These are phyloP conservation scores for Puccinia hordei DNA, from an alignment of 1,284 basidiomycete species.

Conservation along the genomic window DNA sequence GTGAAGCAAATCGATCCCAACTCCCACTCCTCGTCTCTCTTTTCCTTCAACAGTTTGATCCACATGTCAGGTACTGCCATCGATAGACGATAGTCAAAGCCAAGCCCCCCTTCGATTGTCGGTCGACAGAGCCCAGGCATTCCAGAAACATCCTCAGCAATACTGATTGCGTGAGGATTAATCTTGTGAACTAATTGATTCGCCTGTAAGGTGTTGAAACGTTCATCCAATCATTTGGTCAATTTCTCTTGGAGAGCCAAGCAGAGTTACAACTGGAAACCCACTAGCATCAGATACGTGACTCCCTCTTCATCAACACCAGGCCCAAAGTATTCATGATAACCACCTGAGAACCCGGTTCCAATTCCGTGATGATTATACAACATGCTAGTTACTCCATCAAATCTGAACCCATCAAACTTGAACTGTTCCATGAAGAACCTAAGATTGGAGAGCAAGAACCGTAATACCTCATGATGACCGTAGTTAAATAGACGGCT, in stretches of 20 bases:
- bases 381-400: slow-evolving; percentile 99
- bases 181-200: slow-evolving; percentile 84
- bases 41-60: slow-evolving; percentile 98
- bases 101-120: slow-evolving; percentile 79
- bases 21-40: slow-evolving; percentile 82
- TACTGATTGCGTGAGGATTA: slow-evolving; percentile 79
- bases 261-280: slow-evolving; percentile 58
- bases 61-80: slow-evolving; percentile 99
- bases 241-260: neutral
- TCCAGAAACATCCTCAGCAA: slow-evolving; percentile 96
- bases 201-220: slow-evolving; percentile 66
- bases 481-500: slow-evolving; percentile 93
- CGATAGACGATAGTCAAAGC: slow-evolving; percentile 94
- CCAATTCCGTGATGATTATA: slow-evolving; percentile 97
- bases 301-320: slow-evolving; percentile 83
- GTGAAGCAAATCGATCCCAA: slow-evolving; percentile 84
- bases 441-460: slow-evolving; percentile 88
- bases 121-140: slow-evolving; percentile 92
- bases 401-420: slow-evolving; percentile 97
- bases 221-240: neutral
- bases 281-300: slow-evolving; percentile 91
- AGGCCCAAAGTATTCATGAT: slow-evolving; percentile 94
- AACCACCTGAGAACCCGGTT: slow-evolving; percentile 92
- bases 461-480: slow-evolving; percentile 87
- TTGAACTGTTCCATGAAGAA: slow-evolving; percentile 94